Evolutionary conservation across 768 basidiomycete genomes (phyloP), one percentile per base, ranked within the genome.

Genomic region (Calocybe cyanea): DNA sequence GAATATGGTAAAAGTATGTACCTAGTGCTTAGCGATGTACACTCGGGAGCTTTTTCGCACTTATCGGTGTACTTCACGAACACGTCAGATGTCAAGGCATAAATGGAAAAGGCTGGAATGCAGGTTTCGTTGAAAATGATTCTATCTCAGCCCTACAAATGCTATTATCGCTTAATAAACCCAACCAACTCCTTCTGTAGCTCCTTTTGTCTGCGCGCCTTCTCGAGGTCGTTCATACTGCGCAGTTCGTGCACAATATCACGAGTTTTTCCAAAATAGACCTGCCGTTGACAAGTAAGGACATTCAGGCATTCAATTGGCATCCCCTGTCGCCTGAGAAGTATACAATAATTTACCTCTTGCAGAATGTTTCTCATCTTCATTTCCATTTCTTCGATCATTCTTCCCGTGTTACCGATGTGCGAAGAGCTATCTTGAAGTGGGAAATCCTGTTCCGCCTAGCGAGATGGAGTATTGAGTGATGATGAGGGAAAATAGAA

Each of bases 341-440:
- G 25, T 28, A 11, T 28, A 28, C 11, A 28, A 28, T 15, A 44
- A 50, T 69, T 37, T 48, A 82, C 90, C 73, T 93, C 91, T 65
- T 92, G 88, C 38, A 99, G 73, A 45, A 92, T 70, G 65, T 96
- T 96, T 31, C 96, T 80, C 92, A 98, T 93, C 72, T 98, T 98
- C 63, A 94, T 92, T 68, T 99, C 96, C 91, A 95, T 94, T 53
- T 98, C 96, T 65, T 99, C 96, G 52, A 99, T 85, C 84, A 97
- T 87, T 54, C 77, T 79, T 4, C 96, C 96, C n/a, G 86, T 85
- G 65, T 98, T 98, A 34, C 82, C 78, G 48, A 99, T 87, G 66
- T 99, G 96, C 33, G 89, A 85, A 17, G 84, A 78, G 33, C 76
- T 62, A 54, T 89, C 88, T 28, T 87, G 83, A 41, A 96, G 59